Evolutionary conservation across 768 basidiomycete genomes (phyloP).

Genomic region (Astraeus odoratus): DNA sequence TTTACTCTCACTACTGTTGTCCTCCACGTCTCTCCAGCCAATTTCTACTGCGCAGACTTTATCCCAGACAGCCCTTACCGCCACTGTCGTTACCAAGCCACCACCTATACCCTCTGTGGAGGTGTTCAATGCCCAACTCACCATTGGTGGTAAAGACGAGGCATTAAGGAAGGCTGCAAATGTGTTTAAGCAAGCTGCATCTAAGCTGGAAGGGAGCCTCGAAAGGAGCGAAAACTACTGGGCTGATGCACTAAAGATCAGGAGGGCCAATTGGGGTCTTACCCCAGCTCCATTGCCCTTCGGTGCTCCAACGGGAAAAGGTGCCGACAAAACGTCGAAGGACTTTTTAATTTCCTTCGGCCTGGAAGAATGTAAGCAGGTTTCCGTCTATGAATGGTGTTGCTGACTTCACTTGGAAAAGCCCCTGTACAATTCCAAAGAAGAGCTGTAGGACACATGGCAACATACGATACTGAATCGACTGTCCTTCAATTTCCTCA

Average conservation of each 20-base stretch:
- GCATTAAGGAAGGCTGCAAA: constrained; percentile 67
- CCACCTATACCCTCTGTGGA: constrained; percentile 59
- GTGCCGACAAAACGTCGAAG: constrained; percentile 71
- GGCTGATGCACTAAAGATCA: constrained; percentile 72
- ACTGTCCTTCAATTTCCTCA: constrained; percentile 53
- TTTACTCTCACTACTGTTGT: constrained; percentile 53
- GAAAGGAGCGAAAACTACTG: constrained; percentile 68
- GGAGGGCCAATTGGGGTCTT: constrained; percentile 74
- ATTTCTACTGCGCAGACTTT: constrained; percentile 22
- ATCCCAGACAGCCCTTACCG: constrained; percentile 39
- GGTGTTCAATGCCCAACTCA: constrained; percentile 65
- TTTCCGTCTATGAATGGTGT: background rate
- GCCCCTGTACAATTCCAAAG: constrained; percentile 59
- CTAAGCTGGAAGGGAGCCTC: constrained; percentile 58
- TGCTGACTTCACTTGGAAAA: constrained; percentile 23
- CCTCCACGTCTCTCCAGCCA: constrained; percentile 32
- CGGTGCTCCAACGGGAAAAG: constrained; percentile 66
- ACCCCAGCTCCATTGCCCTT: constrained; percentile 71
- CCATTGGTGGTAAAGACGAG: constrained; percentile 76
- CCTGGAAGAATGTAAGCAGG: constrained; percentile 70
- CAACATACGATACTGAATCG: constrained; percentile 38
- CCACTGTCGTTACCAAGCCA: constrained; percentile 61
- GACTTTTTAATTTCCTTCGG: constrained; percentile 80
- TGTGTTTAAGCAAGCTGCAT: constrained; percentile 63
- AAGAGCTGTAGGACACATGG: constrained; percentile 63